These are phyloP conservation scores for Volutella citrinella DNA, from an alignment of 2,329 filamentous ascomycete species.

Conservation along the genomic window DNA sequence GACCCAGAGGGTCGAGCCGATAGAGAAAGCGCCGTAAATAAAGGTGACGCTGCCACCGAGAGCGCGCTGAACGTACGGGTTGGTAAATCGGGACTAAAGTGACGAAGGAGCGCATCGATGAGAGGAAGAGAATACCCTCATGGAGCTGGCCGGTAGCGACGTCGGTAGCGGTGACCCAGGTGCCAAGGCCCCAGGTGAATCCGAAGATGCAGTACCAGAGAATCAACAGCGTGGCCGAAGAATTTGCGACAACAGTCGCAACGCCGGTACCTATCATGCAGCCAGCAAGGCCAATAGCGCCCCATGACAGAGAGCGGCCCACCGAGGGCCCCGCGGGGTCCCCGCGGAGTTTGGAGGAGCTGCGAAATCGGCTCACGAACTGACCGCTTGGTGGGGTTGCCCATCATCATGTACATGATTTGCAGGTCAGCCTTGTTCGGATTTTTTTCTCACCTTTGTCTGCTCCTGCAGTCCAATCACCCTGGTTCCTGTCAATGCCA, in stretches of 20 bases:
- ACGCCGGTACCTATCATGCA: neutral
- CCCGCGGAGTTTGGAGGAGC: too few species aligned
- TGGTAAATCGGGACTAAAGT: neutral
- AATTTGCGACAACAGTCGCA: neutral
- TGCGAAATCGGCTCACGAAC: too few species aligned
- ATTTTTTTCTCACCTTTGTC: too few species aligned
- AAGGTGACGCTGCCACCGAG: neutral
- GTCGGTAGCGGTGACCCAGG: neutral
- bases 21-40: neutral
- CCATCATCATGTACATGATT: too few species aligned
- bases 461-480: too few species aligned
- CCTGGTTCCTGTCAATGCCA: too few species aligned
- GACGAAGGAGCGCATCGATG: neutral
- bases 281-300: neutral
- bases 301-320: neutral
- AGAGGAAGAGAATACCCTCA: neutral
- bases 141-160: neutral
- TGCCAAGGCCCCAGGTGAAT: constrained; percentile 1
- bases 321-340: too few species aligned
- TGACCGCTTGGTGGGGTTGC: too few species aligned
- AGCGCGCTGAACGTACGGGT: neutral
- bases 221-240: neutral
- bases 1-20: neutral
- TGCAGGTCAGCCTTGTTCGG: too few species aligned
- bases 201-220: constrained; percentile 1